Evolutionary conservation across 2,329 filamentous ascomycete genomes (phyloP).

Genomic region (Colletotrichum sp.): DNA sequence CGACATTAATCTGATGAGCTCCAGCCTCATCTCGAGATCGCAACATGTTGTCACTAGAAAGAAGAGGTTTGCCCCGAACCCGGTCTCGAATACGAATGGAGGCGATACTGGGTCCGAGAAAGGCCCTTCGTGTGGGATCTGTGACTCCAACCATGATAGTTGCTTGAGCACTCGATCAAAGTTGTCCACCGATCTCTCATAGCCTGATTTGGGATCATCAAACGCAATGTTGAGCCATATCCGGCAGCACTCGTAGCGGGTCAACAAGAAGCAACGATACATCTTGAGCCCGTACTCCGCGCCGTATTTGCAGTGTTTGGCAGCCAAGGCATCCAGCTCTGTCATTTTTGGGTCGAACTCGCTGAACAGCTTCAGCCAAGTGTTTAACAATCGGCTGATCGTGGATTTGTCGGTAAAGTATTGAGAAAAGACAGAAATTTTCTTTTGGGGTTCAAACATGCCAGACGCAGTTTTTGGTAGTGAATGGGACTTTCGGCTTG

Average conservation of each 20-base stretch:
- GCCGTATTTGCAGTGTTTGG: slow-evolving; percentile 2
- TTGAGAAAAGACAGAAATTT: neutral
- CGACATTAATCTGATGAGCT: neutral
- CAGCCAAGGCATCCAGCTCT: slow-evolving; percentile 1
- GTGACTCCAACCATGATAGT: neutral
- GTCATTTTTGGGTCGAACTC: neutral
- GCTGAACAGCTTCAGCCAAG: neutral
- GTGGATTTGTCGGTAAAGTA: neutral
- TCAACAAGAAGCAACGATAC: neutral
- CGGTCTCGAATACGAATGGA: neutral
- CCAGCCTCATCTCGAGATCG: neutral
- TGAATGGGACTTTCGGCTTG: neutral
- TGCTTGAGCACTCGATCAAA: neutral
- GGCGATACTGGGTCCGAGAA: neutral
- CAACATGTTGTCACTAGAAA: neutral
- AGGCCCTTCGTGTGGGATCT: neutral
- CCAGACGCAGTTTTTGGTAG: neutral
- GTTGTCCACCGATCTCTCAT: neutral
- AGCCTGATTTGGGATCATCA: slow-evolving; percentile 25
- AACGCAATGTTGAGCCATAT: slow-evolving; percentile 34
- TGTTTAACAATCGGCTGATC: neutral
- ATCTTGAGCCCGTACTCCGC: neutral
- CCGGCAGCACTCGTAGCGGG: slow-evolving; percentile 13
- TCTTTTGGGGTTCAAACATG: neutral
- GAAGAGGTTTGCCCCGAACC: neutral